These are phyloP conservation scores for Naganishia sp. DNA, from an alignment of 1,284 basidiomycete species.

Conservation along the genomic window DNA sequence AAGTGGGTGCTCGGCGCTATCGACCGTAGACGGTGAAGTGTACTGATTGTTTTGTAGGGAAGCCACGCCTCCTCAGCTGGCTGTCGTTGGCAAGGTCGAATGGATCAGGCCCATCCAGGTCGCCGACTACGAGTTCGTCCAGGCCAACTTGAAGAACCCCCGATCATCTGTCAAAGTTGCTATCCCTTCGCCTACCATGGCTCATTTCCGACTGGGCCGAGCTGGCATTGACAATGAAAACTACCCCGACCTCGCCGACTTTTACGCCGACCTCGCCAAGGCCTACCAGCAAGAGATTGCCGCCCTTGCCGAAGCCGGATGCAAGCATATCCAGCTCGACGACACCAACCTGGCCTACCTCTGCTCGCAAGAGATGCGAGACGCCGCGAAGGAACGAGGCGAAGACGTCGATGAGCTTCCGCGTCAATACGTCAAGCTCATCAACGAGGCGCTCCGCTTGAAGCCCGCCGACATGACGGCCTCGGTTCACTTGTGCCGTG, in stretches of 20 bases:
- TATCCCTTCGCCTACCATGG: slow-evolving; percentile 42
- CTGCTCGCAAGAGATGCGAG: slow-evolving; percentile 39
- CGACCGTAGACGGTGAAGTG: neutral
- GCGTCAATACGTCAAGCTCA: slow-evolving; percentile 42
- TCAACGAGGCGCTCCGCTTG: slow-evolving; percentile 45
- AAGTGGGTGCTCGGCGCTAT: slow-evolving; percentile 10
- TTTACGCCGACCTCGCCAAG: slow-evolving; percentile 33
- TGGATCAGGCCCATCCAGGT: slow-evolving; percentile 41
- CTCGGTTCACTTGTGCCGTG: slow-evolving; percentile 48
- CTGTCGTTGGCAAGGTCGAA: slow-evolving; percentile 40
- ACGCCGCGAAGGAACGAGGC: slow-evolving; percentile 38
- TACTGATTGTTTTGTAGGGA: slow-evolving; percentile 5
- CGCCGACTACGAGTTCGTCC: slow-evolving; percentile 42
- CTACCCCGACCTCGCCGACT: slow-evolving; percentile 36
- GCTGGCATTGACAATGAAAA: slow-evolving; percentile 40
- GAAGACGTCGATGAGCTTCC: slow-evolving; percentile 41
- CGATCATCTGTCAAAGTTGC: slow-evolving; percentile 42
- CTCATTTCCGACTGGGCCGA: slow-evolving; percentile 36
- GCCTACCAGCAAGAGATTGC: slow-evolving; percentile 72
- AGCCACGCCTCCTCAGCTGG: slow-evolving; percentile 35
- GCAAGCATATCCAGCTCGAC: slow-evolving; percentile 32
- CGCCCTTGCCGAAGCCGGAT: slow-evolving; percentile 68
- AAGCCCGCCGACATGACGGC: slow-evolving; percentile 48
- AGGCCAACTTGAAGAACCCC: slow-evolving; percentile 36
- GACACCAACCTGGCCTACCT: slow-evolving; percentile 35